These are phyloP conservation scores for Tephrocybe sp. DNA, from an alignment of 768 basidiomycete genomes.

Conservation along the genomic window DNA sequence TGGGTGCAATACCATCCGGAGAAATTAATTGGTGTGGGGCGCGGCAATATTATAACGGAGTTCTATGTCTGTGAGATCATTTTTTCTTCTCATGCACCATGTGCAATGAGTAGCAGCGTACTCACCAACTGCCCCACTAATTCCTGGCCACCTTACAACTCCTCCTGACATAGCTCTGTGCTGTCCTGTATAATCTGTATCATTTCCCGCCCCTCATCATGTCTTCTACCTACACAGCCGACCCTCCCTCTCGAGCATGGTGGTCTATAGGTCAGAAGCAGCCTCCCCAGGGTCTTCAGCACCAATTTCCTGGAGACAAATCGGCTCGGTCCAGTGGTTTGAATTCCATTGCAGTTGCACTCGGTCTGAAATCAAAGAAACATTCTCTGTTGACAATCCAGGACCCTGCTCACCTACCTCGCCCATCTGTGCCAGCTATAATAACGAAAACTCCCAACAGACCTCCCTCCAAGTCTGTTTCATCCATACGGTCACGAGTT, in stretches of 20 bases:
- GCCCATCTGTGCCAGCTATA: conserved; percentile 20
- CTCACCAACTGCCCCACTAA: conserved; percentile 1
- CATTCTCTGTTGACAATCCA: conserved; percentile 49
- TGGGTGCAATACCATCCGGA: background rate
- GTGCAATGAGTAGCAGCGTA: conserved; percentile 11
- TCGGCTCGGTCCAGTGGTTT: conserved; percentile 25
- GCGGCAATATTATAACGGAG: conserved; percentile 6
- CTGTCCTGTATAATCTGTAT: conserved; percentile 10
- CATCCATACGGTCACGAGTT: conserved; percentile 52
- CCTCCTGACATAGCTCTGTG: background rate
- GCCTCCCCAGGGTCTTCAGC: conserved; percentile 22
- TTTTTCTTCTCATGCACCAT: conserved; percentile 15
- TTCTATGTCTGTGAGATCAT: conserved; percentile 11
- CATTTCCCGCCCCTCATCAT: conserved; percentile 20
- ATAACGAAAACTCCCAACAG: conserved; percentile 29
- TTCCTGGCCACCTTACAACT: conserved; percentile 8
- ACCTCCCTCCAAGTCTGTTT: conserved; percentile 52
- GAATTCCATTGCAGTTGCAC: conserved; percentile 55
- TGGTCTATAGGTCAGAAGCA: conserved; percentile 38
- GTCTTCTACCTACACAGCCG: conserved; percentile 31
- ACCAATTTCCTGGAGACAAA: conserved; percentile 28
- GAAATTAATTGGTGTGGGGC: conserved; percentile 9
- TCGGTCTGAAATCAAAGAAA: conserved; percentile 66
- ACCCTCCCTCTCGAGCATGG: conserved; percentile 39
- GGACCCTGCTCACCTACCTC: conserved; percentile 35